phyloP scores from a whole-genome alignment of 441 rosid genomes.

The Hura crepitans region DNA sequence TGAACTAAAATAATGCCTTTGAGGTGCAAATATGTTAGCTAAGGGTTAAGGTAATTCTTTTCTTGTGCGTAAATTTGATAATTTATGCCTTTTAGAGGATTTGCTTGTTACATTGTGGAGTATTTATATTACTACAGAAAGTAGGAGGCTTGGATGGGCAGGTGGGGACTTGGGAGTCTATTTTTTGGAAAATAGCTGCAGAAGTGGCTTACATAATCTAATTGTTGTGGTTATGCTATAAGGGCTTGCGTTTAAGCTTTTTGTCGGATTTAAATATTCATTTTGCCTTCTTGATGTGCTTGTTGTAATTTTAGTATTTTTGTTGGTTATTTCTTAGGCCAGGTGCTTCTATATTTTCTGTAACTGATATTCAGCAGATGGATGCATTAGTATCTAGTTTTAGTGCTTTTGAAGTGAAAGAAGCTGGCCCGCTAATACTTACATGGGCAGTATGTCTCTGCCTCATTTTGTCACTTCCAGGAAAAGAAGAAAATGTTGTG shows the following conservation, averaged over 20 bases:
- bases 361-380: conserved; percentile 81
- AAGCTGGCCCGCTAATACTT: conserved; percentile 72
- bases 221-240: neutral
- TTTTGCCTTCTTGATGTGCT: conserved; percentile 17
- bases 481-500: conserved; percentile 55
- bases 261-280: neutral
- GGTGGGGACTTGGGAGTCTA: neutral
- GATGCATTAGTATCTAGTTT: conserved; percentile 75
- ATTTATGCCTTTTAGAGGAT: neutral
- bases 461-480: conserved; percentile 77
- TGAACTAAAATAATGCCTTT: neutral
- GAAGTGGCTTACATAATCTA: neutral
- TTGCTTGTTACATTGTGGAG: neutral
- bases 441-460: conserved; percentile 95
- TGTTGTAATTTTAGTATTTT: conserved; percentile 27
- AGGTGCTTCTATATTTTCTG: conserved; percentile 54
- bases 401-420: conserved; percentile 58
- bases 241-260: neutral
- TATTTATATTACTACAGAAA: neutral
- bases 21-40: neutral
- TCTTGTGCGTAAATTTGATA: neutral
- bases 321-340: conserved; percentile 45
- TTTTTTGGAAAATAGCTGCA: conserved; percentile 4
- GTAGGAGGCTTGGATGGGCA: neutral
- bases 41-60: neutral